Evolutionary conservation across 306 rosid genomes (phyloP), one percentile per base, ranked within the genome.

Genomic region (Myrica gale): DNA sequence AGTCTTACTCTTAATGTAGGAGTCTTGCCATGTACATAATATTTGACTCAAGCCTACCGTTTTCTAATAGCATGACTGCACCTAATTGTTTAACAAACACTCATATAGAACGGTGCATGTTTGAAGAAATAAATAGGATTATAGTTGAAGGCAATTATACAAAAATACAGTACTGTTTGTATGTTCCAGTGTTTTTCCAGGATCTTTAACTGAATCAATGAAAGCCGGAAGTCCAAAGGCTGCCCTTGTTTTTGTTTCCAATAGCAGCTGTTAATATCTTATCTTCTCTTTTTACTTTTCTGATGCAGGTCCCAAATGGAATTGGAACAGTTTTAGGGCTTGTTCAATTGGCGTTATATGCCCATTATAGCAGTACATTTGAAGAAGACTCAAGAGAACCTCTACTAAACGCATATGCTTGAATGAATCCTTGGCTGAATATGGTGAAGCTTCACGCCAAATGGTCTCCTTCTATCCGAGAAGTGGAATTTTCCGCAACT

Each of bases 261-360:
- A 48, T n/a, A 9, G 12, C 20, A 4, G 19, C 11, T 21, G 26
- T 57, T 21, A 21, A 20, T 21, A 11, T 26, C 32, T 26, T 26
- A 1, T 26, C 26, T 57, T 57, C 41, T 57, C 20, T 57, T 20
- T 57, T 20, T 15, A 53, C 4, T 57, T 57, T 57, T 21, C 21
- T 37, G 65, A 11, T 21, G 41, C 65, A 57, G 65, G 41, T 57
- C 1, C 65, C 65, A 26, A 57, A 57, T 21, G 65, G 65, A 57
- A 57, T 57, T 57, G 65, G 65, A 57, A 57, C 65, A 21, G 9
- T 57, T 57, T 57, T 57, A 13, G 65, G 65, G 65, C 65, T 57
- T 21, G 65, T 57, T 57, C 65, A 57, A 57, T 57, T 20, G 65
- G 65, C 12, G 5, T 10, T 57, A 10, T 57, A 57, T 19, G 7